Evolutionary conservation across 306 rosid genomes (phyloP).

Genomic region (Lagenaria siceraria): DNA sequence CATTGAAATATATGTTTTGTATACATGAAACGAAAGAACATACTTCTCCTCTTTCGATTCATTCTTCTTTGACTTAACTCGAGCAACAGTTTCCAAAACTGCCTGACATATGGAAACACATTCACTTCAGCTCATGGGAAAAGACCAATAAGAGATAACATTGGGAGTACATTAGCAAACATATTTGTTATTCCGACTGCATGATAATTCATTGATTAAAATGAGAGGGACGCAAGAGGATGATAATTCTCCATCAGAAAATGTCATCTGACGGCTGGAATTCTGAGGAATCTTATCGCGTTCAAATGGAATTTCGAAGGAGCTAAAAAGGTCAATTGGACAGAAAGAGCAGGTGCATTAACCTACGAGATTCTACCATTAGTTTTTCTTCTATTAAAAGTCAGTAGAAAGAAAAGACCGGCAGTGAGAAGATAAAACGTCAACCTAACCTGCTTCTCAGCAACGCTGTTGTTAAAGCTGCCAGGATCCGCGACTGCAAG

Average conservation of each 20-base stretch:
- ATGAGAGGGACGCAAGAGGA: neutral
- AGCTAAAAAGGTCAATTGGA: neutral
- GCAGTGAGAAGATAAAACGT: neutral
- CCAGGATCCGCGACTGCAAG: constrained; percentile 65
- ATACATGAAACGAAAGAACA: constrained; percentile 11
- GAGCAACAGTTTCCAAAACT: constrained; percentile 89
- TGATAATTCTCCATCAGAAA: neutral
- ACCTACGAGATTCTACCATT: neutral
- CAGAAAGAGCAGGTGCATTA: neutral
- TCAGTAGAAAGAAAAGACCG: neutral
- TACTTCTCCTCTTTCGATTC: constrained; percentile 93
- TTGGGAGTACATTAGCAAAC: neutral
- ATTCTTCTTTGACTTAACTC: constrained; percentile 87
- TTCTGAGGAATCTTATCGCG: neutral
- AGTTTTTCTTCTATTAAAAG: neutral
- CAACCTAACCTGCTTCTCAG: constrained; percentile 66
- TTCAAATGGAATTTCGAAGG: neutral
- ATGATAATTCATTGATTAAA: neutral
- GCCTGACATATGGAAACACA: constrained; percentile 46
- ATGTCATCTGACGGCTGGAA: neutral
- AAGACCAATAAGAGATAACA: neutral
- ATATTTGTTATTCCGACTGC: neutral
- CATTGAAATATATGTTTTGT: constrained; percentile 8
- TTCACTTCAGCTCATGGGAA: neutral
- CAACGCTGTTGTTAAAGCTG: constrained; percentile 76